phyloP scores from a whole-genome alignment of 164 flowering plant species.

The Nymphaea thermarum region DNA sequence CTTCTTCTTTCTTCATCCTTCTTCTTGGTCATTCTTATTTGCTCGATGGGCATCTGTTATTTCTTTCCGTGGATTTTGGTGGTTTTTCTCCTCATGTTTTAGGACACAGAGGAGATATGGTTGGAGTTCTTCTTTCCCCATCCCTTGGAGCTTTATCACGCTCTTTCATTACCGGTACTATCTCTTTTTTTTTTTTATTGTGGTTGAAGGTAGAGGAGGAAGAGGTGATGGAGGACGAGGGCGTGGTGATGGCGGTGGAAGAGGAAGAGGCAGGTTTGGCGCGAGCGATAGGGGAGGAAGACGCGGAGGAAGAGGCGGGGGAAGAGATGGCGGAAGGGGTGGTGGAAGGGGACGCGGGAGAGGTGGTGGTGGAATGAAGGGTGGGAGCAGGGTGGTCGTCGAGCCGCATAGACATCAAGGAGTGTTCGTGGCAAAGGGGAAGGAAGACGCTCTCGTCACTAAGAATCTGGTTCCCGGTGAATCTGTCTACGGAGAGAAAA shows the following conservation, averaged over 20 bases:
- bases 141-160: no score
- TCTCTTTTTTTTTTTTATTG: not conserved
- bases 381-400: slow-evolving; percentile 72
- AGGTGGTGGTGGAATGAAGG: slow-evolving; percentile 69
- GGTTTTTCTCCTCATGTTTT: no score
- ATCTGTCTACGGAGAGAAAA: slow-evolving; percentile 90
- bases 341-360: slow-evolving; percentile 46
- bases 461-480: slow-evolving; percentile 86
- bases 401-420: slow-evolving; percentile 91
- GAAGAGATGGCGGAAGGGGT: slow-evolving; percentile 32
- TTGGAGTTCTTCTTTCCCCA: no score
- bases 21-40: no score
- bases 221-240: slow-evolving; percentile 22
- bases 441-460: slow-evolving; percentile 88
- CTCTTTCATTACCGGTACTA: no score
- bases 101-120: no score
- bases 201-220: not conserved
- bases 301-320: slow-evolving; percentile 20
- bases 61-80: no score
- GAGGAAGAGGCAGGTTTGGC: slow-evolving; percentile 29
- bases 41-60: no score
- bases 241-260: slow-evolving; percentile 29
- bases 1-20: no score
- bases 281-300: slow-evolving; percentile 27
- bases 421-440: slow-evolving; percentile 85